Conservation (phyloP, 257 asterid species). For the Coffea eugenioides region DNA sequence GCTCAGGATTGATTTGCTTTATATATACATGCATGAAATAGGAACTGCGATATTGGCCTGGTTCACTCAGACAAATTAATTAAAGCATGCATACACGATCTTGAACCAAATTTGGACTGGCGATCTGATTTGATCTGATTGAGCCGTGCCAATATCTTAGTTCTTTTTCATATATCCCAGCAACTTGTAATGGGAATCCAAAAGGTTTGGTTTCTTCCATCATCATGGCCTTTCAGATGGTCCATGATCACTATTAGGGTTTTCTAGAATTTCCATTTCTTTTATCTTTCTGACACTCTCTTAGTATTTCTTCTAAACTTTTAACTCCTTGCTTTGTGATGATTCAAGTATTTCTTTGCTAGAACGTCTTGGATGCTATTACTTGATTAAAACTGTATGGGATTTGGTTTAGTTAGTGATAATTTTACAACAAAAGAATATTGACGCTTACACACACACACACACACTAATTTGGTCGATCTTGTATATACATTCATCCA, state of each 20-base stretch:
- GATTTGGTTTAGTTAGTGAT: background rate
- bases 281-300: background rate
- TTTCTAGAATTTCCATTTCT: background rate
- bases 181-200: background rate
- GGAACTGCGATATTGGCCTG: conserved; percentile 47
- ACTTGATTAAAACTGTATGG: background rate
- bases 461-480: background rate
- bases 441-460: background rate
- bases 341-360: background rate
- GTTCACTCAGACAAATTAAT: conserved; percentile 41
- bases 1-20: background rate
- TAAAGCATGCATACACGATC: too few species aligned
- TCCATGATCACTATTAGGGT: background rate
- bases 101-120: too few species aligned
- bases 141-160: conserved; percentile 59
- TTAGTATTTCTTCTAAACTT: background rate
- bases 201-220: conserved; percentile 1
- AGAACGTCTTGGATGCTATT: background rate
- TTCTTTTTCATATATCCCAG: conserved; percentile 31
- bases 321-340: background rate
- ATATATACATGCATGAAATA: conserved; percentile 17
- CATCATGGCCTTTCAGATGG: background rate
- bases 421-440: background rate
- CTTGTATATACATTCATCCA: background rate
- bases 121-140: conserved; percentile 27